These are phyloP conservation scores for Candida andamanensis DNA, from an alignment of 805 yeast genomes.

Conservation along the genomic window DNA sequence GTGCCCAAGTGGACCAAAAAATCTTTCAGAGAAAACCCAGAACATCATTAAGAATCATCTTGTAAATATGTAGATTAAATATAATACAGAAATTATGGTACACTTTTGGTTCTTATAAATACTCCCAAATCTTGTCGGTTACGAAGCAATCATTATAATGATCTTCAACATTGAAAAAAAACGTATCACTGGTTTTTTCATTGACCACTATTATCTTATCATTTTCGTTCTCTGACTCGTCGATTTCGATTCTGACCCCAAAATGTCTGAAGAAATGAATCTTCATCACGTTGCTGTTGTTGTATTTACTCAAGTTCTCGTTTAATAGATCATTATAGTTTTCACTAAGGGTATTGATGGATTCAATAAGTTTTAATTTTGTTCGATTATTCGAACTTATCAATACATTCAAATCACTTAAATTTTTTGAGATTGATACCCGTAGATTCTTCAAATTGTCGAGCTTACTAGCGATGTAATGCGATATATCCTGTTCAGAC, in stretches of 20 bases:
- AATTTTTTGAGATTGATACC: constrained; percentile 46
- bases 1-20: constrained; percentile 90
- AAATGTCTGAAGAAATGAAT: constrained; percentile 55
- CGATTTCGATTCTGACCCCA: constrained; percentile 42
- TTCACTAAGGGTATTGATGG: constrained; percentile 32
- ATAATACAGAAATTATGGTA: background rate
- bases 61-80: background rate
- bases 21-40: constrained; percentile 76
- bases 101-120: constrained; percentile 12
- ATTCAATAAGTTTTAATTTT: constrained; percentile 32
- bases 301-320: constrained; percentile 28
- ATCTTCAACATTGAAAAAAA: constrained; percentile 46
- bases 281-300: constrained; percentile 46
- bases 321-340: constrained; percentile 21
- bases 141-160: constrained; percentile 49
- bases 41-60: constrained; percentile 24
- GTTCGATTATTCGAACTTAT: constrained; percentile 30
- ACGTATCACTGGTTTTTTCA: constrained; percentile 33
- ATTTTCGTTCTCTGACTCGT: constrained; percentile 19
- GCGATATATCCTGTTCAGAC: constrained; percentile 2
- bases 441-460: constrained; percentile 37
- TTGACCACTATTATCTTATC: constrained; percentile 45
- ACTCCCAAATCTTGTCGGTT: constrained; percentile 77
- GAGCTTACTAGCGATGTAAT: constrained; percentile 17
- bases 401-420: constrained; percentile 45